A percentile compares a stretch with the other conserved stretches of the same genome.
phyloP scores from a whole-genome alignment of 108 stramenopile genomes.

The Skeletonema grethae region DNA sequence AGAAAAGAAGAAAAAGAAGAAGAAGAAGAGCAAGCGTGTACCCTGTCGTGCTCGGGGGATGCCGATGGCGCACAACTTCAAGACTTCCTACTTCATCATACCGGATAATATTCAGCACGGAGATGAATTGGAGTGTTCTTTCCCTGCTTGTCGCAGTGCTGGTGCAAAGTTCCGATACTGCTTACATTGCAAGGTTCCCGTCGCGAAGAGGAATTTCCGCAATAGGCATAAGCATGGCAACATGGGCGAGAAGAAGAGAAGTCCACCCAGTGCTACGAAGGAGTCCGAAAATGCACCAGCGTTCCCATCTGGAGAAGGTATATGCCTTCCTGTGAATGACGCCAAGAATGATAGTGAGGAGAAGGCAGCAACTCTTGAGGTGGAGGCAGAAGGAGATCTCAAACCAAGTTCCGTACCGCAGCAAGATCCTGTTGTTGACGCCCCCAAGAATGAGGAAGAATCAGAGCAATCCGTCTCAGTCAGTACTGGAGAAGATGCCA shows the following conservation, averaged over 20 bases:
- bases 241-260: constrained; percentile 18
- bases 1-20: constrained; percentile 31
- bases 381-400: constrained; percentile 5
- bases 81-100: constrained; percentile 85
- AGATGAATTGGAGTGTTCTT: constrained; percentile 81
- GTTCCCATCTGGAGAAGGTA: background rate
- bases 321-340: background rate
- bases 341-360: constrained; percentile 5
- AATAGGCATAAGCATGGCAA: constrained; percentile 77
- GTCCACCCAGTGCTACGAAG: background rate
- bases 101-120: constrained; percentile 83
- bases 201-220: constrained; percentile 81
- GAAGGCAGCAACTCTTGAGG: background rate
- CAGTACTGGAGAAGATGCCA: constrained; percentile 28
- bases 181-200: constrained; percentile 71
- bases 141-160: constrained; percentile 73
- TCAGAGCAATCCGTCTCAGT: constrained; percentile 9
- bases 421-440: background rate
- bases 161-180: constrained; percentile 86
- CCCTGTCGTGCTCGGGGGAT: constrained; percentile 85
- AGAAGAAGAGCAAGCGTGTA: constrained; percentile 46
- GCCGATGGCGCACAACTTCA: constrained; percentile 90
- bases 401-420: constrained; percentile 19
- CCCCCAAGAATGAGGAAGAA: background rate
- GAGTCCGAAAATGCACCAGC: background rate